Percentiles rank a stretch among this genome's conserved stretches.
phyloP scores from a whole-genome alignment of 805 yeast species.

The Blastobotrys mokoenaii region DNA sequence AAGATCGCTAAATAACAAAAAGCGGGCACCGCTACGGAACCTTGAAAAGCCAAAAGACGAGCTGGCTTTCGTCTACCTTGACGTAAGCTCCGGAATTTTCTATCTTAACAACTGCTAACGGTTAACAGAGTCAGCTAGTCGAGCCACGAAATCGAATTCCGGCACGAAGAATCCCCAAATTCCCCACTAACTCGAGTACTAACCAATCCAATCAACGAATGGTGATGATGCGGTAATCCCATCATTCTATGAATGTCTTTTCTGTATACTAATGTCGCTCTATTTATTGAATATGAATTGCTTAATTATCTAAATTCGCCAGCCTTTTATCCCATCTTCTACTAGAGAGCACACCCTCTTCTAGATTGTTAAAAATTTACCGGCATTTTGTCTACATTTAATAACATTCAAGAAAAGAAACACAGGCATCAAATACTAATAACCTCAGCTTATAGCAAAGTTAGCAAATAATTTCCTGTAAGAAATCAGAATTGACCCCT shows the following conservation, averaged over 20 bases:
- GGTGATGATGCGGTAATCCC: slow-evolving; percentile 2
- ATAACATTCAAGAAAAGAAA: too few species aligned
- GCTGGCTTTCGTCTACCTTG: background rate
- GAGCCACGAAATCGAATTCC: background rate
- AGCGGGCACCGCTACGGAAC: background rate
- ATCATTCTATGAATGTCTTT: background rate
- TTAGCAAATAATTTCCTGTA: too few species aligned
- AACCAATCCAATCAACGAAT: background rate
- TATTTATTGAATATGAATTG: too few species aligned
- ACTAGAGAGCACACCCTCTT: too few species aligned
- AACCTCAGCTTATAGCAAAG: too few species aligned
- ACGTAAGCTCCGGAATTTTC: background rate
- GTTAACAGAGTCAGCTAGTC: background rate
- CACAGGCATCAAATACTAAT: too few species aligned
- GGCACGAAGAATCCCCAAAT: too few species aligned
- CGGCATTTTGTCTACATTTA: too few species aligned
- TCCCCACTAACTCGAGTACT: background rate
- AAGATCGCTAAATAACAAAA: background rate
- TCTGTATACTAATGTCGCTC: background rate
- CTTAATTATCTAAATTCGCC: too few species aligned
- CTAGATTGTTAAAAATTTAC: too few species aligned
- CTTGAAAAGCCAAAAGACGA: background rate
- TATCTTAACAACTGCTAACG: background rate
- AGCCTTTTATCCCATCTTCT: too few species aligned
- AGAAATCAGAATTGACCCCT: too few species aligned